These are phyloP conservation scores for Podaxis mareebaensis DNA, from an alignment of 768 basidiomycete genomes.

Conservation along the genomic window DNA sequence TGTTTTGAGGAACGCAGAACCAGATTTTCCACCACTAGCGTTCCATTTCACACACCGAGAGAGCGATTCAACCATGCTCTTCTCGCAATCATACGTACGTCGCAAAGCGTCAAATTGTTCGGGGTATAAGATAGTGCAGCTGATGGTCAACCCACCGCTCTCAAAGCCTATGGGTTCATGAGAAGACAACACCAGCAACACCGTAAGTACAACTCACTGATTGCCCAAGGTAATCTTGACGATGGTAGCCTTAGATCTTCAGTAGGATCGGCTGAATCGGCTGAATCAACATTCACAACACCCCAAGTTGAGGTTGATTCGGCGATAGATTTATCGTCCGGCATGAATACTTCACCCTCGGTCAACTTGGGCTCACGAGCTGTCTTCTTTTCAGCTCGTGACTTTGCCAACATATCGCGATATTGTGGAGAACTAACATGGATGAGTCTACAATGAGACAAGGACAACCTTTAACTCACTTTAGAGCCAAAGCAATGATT, in stretches of 20 bases:
- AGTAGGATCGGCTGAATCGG: conserved; percentile 66
- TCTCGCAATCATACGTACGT: conserved; percentile 90
- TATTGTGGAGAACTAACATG: conserved; percentile 72
- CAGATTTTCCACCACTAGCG: conserved; percentile 93
- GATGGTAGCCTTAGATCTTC: conserved; percentile 77
- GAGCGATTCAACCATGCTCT: conserved; percentile 90
- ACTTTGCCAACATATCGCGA: conserved; percentile 75
- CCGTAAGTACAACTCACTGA: conserved; percentile 50
- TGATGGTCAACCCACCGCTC: conserved; percentile 86
- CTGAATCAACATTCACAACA: conserved; percentile 79
- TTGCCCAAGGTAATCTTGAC: conserved; percentile 79
- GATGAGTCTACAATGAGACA: conserved; percentile 4
- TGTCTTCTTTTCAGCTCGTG: conserved; percentile 74
- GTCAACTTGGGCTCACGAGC: conserved; percentile 56
- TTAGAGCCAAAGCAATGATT: conserved; percentile 92
- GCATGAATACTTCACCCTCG: conserved; percentile 89
- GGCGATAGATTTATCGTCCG: conserved; percentile 79
- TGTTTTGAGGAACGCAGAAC: conserved; percentile 95
- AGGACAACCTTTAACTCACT: conserved; percentile 48
- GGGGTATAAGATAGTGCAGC: conserved; percentile 92
- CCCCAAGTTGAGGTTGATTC: conserved; percentile 93
- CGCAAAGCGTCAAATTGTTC: conserved; percentile 96
- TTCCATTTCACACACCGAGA: conserved; percentile 97
- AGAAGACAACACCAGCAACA: conserved; percentile 9
- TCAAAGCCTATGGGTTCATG: conserved; percentile 66